These are phyloP conservation scores for Debaryomycetaceae sp. DNA, from an alignment of 1,139 yeast species.

Conservation along the genomic window DNA sequence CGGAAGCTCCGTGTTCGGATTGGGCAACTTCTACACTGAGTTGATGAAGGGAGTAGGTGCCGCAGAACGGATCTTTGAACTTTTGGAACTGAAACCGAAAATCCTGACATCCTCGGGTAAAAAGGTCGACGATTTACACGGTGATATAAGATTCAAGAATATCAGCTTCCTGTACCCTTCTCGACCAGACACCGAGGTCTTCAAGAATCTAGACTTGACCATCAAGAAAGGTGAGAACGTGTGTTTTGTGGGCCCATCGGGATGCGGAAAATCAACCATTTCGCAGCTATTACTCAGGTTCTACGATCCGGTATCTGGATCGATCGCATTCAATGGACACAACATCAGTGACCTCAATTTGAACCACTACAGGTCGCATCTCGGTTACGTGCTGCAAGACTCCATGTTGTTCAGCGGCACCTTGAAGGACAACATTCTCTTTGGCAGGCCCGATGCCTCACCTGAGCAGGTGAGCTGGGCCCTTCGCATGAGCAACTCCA, in stretches of 20 bases:
- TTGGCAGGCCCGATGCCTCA: constrained; percentile 57
- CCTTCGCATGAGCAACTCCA: constrained; percentile 75
- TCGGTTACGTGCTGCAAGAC: constrained; percentile 93
- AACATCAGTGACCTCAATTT: constrained; percentile 66
- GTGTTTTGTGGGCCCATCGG: constrained; percentile 95
- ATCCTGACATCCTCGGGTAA: constrained; percentile 64
- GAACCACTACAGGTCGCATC: constrained; percentile 64
- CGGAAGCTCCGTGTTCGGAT: constrained; percentile 83
- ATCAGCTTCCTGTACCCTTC: constrained; percentile 84
- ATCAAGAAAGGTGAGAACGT: constrained; percentile 84
- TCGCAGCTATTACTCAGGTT: constrained; percentile 75
- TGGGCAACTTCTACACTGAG: constrained; percentile 88
- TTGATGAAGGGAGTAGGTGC: constrained; percentile 98
- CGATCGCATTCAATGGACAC: constrained; percentile 64
- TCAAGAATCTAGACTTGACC: constrained; percentile 50
- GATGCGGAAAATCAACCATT: constrained; percentile 91
- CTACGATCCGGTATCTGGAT: constrained; percentile 73
- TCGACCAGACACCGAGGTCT: constrained; percentile 69
- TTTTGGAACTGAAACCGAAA: constrained; percentile 69
- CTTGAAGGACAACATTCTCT: constrained; percentile 77
- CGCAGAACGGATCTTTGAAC: constrained; percentile 85
- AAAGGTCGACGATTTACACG: constrained; percentile 28
- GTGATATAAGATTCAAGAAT: constrained; percentile 58
- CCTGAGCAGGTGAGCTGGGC: constrained; percentile 68
- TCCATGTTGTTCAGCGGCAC: constrained; percentile 92